These are phyloP conservation scores for Hymenochaete sp. DNA, from an alignment of 1,284 basidiomycete genomes.

Conservation along the genomic window DNA sequence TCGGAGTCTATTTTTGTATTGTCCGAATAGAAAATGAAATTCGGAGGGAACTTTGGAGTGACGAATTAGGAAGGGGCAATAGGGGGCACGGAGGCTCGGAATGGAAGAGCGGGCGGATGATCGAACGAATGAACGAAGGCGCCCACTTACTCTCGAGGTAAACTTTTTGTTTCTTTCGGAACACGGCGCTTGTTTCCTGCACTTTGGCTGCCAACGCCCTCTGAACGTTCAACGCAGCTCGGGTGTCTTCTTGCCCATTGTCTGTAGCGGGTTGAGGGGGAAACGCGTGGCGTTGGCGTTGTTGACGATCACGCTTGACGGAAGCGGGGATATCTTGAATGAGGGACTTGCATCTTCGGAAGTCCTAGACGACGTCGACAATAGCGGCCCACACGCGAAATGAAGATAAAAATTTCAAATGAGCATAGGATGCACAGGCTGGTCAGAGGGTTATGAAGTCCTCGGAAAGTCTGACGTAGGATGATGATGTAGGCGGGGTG, in stretches of 20 bases:
- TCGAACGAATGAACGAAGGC: slow-evolving; percentile 14
- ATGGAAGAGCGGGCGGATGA: background rate
- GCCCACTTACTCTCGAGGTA: slow-evolving; percentile 90
- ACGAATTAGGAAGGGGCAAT: too few relatives aligned
- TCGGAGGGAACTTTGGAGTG: too few relatives aligned
- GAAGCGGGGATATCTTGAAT: slow-evolving; percentile 63
- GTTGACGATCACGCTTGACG: too few relatives aligned
- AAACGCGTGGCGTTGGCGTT: slow-evolving; percentile 35
- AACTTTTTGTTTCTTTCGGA: slow-evolving; percentile 94
- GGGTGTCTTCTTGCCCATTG: slow-evolving; percentile 26
- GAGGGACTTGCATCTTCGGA: slow-evolving; percentile 72
- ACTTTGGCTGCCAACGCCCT: slow-evolving; percentile 90
- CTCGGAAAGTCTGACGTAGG: background rate
- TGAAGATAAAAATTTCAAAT: background rate
- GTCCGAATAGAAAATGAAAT: too few relatives aligned
- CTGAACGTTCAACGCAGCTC: slow-evolving; percentile 91
- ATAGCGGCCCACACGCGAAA: background rate
- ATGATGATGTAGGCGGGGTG: background rate
- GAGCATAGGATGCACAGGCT: background rate
- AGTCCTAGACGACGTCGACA: slow-evolving; percentile 48
- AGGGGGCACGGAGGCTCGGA: background rate
- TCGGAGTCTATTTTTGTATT: too few relatives aligned
- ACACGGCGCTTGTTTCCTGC: slow-evolving; percentile 87
- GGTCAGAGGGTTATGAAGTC: slow-evolving; percentile 1
- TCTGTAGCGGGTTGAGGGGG: slow-evolving; percentile 32